Percentiles rank a stretch among this genome's conserved stretches.
Conservation (phyloP, 2,329 filamentous ascomycete genomes). For the Pseudocercospora vitis region DNA sequence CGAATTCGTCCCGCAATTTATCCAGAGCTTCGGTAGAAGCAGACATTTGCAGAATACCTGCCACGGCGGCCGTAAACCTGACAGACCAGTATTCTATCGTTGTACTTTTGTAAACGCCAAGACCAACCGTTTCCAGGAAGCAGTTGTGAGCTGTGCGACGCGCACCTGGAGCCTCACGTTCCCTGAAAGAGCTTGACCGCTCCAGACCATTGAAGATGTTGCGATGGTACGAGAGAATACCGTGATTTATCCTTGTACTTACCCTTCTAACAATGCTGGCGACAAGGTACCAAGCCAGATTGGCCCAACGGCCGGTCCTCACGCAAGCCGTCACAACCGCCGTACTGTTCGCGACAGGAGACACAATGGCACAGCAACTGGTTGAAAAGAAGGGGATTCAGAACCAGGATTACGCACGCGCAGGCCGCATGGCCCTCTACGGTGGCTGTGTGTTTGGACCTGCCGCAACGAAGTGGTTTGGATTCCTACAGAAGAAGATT, state of each 20-base stretch:
- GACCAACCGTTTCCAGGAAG: too few species aligned
- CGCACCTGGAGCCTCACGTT: neutral
- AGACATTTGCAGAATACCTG: neutral
- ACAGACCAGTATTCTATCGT: too few species aligned
- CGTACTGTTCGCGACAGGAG: slow-evolving; percentile 88
- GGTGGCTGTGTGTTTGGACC: slow-evolving; percentile 83
- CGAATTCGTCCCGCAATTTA: neutral
- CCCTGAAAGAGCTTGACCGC: neutral
- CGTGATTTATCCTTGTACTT: neutral
- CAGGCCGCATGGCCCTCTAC: slow-evolving; percentile 76
- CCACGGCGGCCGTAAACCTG: neutral
- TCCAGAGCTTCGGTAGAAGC: slow-evolving; percentile 1
- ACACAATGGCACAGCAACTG: slow-evolving; percentile 84
- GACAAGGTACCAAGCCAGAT: slow-evolving; percentile 76
- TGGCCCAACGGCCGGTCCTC: slow-evolving; percentile 78
- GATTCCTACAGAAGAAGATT: slow-evolving; percentile 71
- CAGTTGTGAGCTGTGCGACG: neutral
- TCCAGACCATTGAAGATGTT: slow-evolving; percentile 39
- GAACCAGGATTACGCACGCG: slow-evolving; percentile 70
- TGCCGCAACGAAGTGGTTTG: slow-evolving; percentile 83
- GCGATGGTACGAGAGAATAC: slow-evolving; percentile 41
- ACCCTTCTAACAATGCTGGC: neutral
- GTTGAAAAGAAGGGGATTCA: slow-evolving; percentile 78
- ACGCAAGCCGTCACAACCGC: slow-evolving; percentile 90
- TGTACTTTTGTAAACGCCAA: neutral